phyloP scores from a whole-genome alignment of 805 yeast genomes.

The Suhomyces emberorum region DNA sequence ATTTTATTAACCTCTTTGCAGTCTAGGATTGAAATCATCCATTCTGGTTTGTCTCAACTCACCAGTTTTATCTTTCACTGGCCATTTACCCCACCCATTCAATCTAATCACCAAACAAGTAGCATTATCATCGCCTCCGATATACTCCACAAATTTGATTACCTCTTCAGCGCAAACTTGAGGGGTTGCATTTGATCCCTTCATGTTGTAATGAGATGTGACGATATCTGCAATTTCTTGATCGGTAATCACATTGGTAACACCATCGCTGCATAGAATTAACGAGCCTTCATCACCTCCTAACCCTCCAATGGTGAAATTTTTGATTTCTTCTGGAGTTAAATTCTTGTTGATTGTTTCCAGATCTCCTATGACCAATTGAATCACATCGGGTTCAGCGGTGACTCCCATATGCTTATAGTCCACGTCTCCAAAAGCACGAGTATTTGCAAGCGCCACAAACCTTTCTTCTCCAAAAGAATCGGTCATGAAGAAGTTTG shows the following conservation, averaged over 20 bases:
- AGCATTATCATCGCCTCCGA: conserved; percentile 96
- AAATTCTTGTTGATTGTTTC: conserved; percentile 35
- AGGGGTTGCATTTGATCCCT: conserved; percentile 78
- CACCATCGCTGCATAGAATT: conserved; percentile 84
- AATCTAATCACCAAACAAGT: conserved; percentile 79
- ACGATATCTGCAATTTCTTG: conserved; percentile 90
- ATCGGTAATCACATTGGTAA: conserved; percentile 74
- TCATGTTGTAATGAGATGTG: conserved; percentile 59
- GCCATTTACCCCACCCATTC: conserved; percentile 96
- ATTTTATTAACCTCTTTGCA: conserved; percentile 9
- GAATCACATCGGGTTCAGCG: conserved; percentile 86
- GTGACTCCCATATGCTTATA: conserved; percentile 83
- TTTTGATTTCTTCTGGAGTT: conserved; percentile 30
- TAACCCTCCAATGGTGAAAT: conserved; percentile 39
- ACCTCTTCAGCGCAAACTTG: conserved; percentile 85
- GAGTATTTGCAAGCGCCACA: conserved; percentile 80
- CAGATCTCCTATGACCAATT: conserved; percentile 61
- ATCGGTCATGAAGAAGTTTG: conserved; percentile 70
- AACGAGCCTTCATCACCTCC: conserved; percentile 89
- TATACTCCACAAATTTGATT: conserved; percentile 73
- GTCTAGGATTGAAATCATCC: conserved; percentile 39
- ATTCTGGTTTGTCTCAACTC: conserved; percentile 69
- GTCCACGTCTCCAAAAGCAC: conserved; percentile 85
- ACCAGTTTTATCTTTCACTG: conserved; percentile 78
- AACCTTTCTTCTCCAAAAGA: conserved; percentile 92